phyloP scores from a whole-genome alignment of 139 green algal species.

The Tetradesmus lagerheimii region DNA sequence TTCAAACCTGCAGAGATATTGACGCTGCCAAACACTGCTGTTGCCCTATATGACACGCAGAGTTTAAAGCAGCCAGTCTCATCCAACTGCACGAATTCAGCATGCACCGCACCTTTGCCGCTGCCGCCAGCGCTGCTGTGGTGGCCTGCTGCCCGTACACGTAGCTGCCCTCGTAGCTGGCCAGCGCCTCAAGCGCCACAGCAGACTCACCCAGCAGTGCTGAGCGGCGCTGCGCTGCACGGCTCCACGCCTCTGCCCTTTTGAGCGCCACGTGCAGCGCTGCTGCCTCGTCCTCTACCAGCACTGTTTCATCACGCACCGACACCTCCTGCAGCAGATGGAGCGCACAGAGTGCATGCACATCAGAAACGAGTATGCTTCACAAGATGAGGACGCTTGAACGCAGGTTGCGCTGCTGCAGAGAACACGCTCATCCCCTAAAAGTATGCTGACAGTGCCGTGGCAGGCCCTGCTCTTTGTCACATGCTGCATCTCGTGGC shows the following conservation, averaged over 20 bases:
- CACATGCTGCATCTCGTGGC: too few species aligned
- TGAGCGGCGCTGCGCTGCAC: not conserved
- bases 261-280: conserved; percentile 18
- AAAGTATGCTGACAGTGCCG: too few species aligned
- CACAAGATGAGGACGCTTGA: too few species aligned
- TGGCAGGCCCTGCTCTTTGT: too few species aligned
- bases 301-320: conserved; percentile 27
- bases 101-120: not conserved
- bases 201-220: not conserved
- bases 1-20: too few species aligned
- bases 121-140: not conserved
- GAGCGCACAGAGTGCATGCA: too few species aligned
- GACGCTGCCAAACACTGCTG: too few species aligned
- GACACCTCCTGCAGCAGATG: conserved; percentile 33
- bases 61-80: too few species aligned
- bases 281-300: conserved; percentile 31
- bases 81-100: not conserved
- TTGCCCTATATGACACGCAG: too few species aligned
- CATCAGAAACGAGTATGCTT: too few species aligned
- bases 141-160: not conserved
- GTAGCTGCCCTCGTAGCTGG: conserved; percentile 41
- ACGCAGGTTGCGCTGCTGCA: too few species aligned
- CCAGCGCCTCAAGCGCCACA: conserved; percentile 24
- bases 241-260: conserved; percentile 22
- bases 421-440: too few species aligned